Base-by-base conservation (phyloP, 2,329 filamentous ascomycete species). In the Penicillium brevicompactum region DNA sequence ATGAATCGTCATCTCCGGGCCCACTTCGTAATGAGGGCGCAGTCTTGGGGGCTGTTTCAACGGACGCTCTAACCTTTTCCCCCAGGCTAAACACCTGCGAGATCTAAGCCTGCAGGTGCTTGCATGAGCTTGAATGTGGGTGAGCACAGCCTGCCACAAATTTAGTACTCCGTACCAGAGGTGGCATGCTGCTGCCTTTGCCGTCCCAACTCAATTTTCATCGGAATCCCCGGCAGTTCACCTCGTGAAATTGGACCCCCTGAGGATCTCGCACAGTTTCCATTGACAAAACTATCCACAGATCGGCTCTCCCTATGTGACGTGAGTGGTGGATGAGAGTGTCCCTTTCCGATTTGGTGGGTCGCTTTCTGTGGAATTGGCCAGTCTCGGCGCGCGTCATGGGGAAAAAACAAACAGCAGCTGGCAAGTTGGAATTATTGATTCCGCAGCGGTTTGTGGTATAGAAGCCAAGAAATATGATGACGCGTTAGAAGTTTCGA, bases 1-100 rank as follows among this genome's bases (percentile, higher is more conserved):
- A 42, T 53, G 22, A 45, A 61, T 62, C 55, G 53, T 57, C 55
- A 61, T 58, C 24, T 56, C 21, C 4, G 11, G 57, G 2, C 47
- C 62, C 57, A 60, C 55, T 44, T 46, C 9, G 30, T 34, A 11
- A 45, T 46, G 18, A 32, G 34, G 45, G 46, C 32, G 41, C 46
- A 45, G 24, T 8, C 21, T n/a, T 45, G 38, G 24, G 46, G 24
- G 32, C 32, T 42, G 47, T 44, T 53, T 53, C 18, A 37, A 27
- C 18, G 16, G n/a, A 32, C 8, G 24, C 24, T 16, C 13, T 13
- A 11, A 8, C 34, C 14, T 2, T 13, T 50, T 43, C 46, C 45
- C 46, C 34, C 51, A 24, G 37, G 51, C 22, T 37, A 41, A 37
- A n/a, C 22, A 22, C 22, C 27, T 51, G 31, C 41, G 18, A 50